A percentile compares a stretch with the other conserved stretches of the same genome.
Conservation (phyloP, 257 asterid species). For the Plantago elongata region DNA sequence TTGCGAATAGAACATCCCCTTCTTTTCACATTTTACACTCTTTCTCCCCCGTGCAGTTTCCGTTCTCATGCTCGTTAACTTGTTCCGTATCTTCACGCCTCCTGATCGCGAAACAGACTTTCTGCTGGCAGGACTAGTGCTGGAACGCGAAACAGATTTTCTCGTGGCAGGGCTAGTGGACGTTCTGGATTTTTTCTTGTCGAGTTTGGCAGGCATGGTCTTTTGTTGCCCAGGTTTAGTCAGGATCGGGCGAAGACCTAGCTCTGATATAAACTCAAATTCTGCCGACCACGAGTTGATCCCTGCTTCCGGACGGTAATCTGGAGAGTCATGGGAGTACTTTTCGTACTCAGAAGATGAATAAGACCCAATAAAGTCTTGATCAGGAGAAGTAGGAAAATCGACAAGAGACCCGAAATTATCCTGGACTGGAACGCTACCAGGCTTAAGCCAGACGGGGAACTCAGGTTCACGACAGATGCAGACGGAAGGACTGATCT, state of each 20-base stretch:
- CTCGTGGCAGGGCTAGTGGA: background rate
- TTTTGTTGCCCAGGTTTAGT: constrained; percentile 34
- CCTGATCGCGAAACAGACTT: constrained; percentile 46
- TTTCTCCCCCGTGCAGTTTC: constrained; percentile 28
- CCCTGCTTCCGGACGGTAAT: constrained; percentile 17
- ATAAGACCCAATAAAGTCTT: constrained; percentile 33
- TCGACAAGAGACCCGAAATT: constrained; percentile 16
- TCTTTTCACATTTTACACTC: constrained; percentile 27
- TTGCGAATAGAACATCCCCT: constrained; percentile 33
- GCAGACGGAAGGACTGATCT: constrained; percentile 16
- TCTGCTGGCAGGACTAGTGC: constrained; percentile 21
- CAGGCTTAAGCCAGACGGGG: constrained; percentile 21
- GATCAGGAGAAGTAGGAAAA: constrained; percentile 28
- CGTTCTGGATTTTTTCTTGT: constrained; percentile 3
- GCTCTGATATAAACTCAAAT: constrained; percentile 35
- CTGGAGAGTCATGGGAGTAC: constrained; percentile 19
- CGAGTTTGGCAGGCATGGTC: constrained; percentile 3
- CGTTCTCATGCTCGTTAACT: constrained; percentile 29
- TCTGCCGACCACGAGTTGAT: constrained; percentile 27
- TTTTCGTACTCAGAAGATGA: constrained; percentile 32
- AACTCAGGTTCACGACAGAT: constrained; percentile 13
- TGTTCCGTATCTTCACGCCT: constrained; percentile 58
- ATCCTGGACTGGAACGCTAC: constrained; percentile 2
- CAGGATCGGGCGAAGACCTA: constrained; percentile 52
- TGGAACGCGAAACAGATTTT: background rate